Percentiles rank a stretch among this genome's conserved stretches.
These are phyloP conservation scores for Talaromyces pinophilus DNA, from an alignment of 2,329 filamentous ascomycete species.

Conservation along the genomic window DNA sequence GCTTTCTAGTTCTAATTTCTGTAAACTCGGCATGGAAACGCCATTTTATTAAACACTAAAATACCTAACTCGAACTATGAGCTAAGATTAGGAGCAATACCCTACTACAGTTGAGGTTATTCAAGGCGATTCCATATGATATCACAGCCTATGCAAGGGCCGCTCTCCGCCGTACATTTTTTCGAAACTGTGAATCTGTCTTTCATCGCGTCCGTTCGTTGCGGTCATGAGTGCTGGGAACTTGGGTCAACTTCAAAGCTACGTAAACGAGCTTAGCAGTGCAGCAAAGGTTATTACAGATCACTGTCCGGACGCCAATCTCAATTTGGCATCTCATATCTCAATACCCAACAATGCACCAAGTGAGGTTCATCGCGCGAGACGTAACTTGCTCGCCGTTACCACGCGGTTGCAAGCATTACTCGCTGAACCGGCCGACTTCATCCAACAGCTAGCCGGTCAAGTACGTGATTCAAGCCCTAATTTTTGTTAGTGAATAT, in stretches of 20 bases:
- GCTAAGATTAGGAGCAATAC: neutral
- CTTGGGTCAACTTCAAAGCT: slow-evolving; percentile 5
- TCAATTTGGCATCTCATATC: neutral
- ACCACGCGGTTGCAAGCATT: neutral
- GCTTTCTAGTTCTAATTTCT: neutral
- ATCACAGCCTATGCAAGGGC: neutral
- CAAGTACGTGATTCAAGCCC: neutral
- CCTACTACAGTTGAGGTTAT: neutral
- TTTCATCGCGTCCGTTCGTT: neutral
- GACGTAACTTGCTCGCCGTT: neutral
- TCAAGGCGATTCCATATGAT: neutral
- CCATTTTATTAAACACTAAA: neutral
- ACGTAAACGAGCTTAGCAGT: neutral
- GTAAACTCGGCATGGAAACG: neutral
- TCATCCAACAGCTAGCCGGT: slow-evolving; percentile 30
- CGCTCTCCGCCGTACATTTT: neutral
- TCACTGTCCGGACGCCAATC: neutral
- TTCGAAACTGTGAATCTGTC: neutral
- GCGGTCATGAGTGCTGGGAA: neutral
- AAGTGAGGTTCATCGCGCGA: slow-evolving; percentile 6
- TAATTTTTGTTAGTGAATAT: neutral
- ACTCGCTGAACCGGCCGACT: slow-evolving; percentile 25
- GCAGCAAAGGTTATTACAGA: neutral
- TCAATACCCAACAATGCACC: neutral
- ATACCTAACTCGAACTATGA: neutral